Evolutionary conservation across 495 filamentous ascomycete species (phyloP), one percentile per base, ranked within the genome.

Genomic region (Schizothecium vesticola): DNA sequence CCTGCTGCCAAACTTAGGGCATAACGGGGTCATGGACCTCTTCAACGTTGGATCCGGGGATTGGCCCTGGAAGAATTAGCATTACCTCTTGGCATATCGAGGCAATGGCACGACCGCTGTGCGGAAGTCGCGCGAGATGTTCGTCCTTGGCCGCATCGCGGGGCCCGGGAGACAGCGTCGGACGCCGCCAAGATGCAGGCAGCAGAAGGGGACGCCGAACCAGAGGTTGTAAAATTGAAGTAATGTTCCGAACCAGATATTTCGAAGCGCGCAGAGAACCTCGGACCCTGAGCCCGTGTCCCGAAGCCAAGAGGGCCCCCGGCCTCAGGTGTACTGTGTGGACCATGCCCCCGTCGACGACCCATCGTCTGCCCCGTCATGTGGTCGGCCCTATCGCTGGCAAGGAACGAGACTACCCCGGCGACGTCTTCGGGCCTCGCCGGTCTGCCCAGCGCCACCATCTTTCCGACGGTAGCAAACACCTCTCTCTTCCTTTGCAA

Each of bases 311-410:
- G 43, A 25, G 11, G 24, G 10, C 19, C 19, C 26, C 28, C n/a
- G 6, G 4, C 23, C 36, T 74, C 64, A 81, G 2, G 73, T 78
- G 31, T 83, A 85, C n/a, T n/a, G n/a, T n/a, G n/a, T n/a, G n/a
- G 21, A 86, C 67, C 60, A 88, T 84, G 0, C 88, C 88, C 1
- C 87, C 88, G 77, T 90, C 88, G 13, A 90, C 81, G 13, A 90
- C 64, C 64, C 64, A 85, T 77, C 16, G 86, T 89, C 78, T 90
- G 86, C 0, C 87, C 87, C 0, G 88, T 90, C 64, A 89, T 76
- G 70, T 85, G 89, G 64, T 88, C 83, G 61, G 81, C 83, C 67
- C 86, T 85, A 6, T 70, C 72, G 12, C 84, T 80, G 1, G 82
- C 84, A 70, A 90, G 68, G 68, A 85, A 90, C 36, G 81, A 80